Evolutionary conservation across 2,329 filamentous ascomycete genomes (phyloP).

Genomic region (Sclerotinia glacialis): DNA sequence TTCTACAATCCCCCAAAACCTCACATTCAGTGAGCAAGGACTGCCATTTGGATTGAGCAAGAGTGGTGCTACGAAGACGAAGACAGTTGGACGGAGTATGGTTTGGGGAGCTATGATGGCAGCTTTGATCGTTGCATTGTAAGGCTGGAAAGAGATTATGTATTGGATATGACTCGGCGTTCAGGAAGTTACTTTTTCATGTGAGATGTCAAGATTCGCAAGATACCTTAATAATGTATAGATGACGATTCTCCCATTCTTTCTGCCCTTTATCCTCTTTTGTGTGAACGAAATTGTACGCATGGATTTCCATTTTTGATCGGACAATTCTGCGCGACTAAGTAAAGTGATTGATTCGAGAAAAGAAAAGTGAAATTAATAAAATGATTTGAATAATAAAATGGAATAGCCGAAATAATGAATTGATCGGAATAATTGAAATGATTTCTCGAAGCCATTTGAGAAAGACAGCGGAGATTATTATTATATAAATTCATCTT

Average conservation of each 20-base stretch:
- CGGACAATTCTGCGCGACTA: not conserved
- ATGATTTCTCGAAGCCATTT: too few relatives aligned
- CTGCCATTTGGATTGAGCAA: conserved; percentile 46
- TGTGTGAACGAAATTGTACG: too few relatives aligned
- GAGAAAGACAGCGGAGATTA: too few relatives aligned
- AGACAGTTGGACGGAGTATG: not conserved
- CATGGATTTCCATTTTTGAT: not conserved
- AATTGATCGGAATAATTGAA: too few relatives aligned
- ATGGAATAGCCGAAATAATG: too few relatives aligned
- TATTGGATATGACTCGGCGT: conserved; percentile 12
- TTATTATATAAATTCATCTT: too few relatives aligned
- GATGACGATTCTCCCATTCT: not conserved
- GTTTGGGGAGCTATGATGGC: not conserved
- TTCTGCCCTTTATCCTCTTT: not conserved
- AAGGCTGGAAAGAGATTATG: conserved; percentile 2
- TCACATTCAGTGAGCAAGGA: conserved; percentile 67
- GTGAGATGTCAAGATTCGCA: not conserved
- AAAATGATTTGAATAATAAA: too few relatives aligned
- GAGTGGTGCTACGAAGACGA: conserved; percentile 21
- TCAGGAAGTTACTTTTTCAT: not conserved
- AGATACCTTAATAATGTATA: conserved; percentile 6
- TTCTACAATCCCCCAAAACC: conserved; percentile 60
- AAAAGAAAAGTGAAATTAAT: too few relatives aligned
- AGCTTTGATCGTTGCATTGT: not conserved
- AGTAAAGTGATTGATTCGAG: too few relatives aligned